A percentile compares a stretch with the other conserved stretches of the same genome.
These are phyloP conservation scores for Akanthomyces dipterigenus DNA, from an alignment of 2,329 filamentous ascomycete species.

Conservation along the genomic window DNA sequence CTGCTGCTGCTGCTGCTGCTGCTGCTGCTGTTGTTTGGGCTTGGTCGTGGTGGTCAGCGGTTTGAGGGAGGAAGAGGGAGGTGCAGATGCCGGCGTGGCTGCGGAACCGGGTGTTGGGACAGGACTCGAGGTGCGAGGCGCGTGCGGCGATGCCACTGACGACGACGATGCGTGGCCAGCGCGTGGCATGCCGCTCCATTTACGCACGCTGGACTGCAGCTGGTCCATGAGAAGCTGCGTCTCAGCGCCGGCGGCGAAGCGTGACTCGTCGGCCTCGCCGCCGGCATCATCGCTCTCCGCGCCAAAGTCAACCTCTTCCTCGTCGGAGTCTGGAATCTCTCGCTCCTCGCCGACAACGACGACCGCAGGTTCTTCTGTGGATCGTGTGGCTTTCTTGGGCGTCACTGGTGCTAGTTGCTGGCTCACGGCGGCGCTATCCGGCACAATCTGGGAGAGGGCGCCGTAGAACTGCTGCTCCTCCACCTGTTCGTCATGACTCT, in stretches of 20 bases:
- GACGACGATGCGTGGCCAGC: not conserved
- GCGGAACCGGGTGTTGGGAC: not conserved
- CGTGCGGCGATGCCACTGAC: not conserved
- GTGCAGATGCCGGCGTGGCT: not conserved
- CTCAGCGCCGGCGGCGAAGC: constrained; percentile 24
- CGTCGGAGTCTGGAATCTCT: constrained; percentile 47
- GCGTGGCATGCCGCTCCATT: constrained; percentile 4
- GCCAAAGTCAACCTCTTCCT: constrained; percentile 27
- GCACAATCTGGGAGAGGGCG: not conserved
- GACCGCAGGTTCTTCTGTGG: not conserved
- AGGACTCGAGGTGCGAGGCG: not conserved
- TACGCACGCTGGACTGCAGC: constrained; percentile 15
- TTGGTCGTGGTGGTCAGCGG: not conserved
- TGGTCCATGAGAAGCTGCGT: constrained; percentile 30
- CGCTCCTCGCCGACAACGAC: constrained; percentile 5
- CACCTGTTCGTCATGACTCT: not conserved
- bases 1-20: not conserved
- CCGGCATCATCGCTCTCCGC: constrained; percentile 14
- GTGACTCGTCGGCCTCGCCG: constrained; percentile 12
- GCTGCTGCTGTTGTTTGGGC: too few species aligned
- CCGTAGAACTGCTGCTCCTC: constrained; percentile 4
- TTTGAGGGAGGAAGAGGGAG: not conserved
- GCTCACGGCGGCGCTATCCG: not conserved
- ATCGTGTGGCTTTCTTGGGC: not conserved
- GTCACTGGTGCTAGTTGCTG: not conserved